These are phyloP conservation scores for Erodium texanum DNA, from an alignment of 441 rosid genomes.

Conservation along the genomic window DNA sequence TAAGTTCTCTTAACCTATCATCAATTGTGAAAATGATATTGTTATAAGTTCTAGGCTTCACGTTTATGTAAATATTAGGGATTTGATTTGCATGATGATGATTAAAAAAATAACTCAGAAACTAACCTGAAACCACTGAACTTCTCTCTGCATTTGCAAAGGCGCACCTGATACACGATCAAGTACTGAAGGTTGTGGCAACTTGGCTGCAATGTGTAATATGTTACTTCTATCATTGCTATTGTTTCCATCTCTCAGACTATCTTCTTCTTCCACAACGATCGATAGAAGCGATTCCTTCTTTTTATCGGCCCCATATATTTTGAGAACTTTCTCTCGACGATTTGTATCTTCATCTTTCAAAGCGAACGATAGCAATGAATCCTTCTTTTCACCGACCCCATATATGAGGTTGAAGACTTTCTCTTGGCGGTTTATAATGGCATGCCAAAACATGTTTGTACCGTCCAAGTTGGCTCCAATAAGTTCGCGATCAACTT, in stretches of 20 bases:
- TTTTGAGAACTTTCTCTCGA: background rate
- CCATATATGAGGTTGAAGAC: constrained; percentile 3
- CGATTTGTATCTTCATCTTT: background rate
- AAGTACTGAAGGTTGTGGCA: background rate
- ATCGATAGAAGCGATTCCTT: background rate
- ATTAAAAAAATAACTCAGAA: too few species aligned
- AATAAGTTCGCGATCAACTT: background rate
- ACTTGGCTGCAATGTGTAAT: background rate
- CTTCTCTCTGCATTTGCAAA: background rate
- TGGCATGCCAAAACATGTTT: constrained; percentile 7
- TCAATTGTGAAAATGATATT: too few species aligned
- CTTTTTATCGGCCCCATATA: background rate
- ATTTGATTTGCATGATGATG: too few species aligned
- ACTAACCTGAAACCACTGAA: background rate
- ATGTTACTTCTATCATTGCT: background rate
- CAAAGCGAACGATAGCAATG: too few species aligned
- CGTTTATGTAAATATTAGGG: too few species aligned
- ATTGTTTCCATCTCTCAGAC: too few species aligned
- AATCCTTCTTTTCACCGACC: background rate
- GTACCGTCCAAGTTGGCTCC: background rate
- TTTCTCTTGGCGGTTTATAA: constrained; percentile 6
- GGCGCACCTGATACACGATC: background rate
- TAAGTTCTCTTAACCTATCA: too few species aligned
- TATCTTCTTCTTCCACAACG: background rate
- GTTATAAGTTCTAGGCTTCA: too few species aligned